These are phyloP conservation scores for Plantago coronopus DNA, from an alignment of 305 asterid species.

Conservation along the genomic window DNA sequence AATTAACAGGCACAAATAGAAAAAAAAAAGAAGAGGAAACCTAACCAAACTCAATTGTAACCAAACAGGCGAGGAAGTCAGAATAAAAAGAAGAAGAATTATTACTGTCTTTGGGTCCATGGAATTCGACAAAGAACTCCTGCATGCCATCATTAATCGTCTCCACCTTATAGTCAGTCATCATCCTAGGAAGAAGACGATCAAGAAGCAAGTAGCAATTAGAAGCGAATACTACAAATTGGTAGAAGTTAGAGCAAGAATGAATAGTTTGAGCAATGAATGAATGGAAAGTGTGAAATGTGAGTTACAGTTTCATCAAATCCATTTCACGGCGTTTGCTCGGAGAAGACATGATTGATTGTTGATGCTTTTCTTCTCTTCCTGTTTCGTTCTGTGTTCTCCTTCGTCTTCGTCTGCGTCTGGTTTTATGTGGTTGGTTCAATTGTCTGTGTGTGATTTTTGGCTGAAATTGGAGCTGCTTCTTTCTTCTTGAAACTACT, in stretches of 20 bases:
- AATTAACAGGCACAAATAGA: constrained; percentile 7
- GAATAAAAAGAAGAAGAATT: not conserved
- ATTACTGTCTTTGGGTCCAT: constrained; percentile 91
- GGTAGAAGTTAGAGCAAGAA: constrained; percentile 1
- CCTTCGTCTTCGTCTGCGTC: no score
- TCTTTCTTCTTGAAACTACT: no score
- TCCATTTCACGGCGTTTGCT: constrained; percentile 97
- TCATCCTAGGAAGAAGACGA: constrained; percentile 57
- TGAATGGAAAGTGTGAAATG: constrained; percentile 16
- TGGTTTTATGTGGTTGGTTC: not conserved
- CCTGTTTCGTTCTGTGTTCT: no score
- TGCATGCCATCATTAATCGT: constrained; percentile 86
- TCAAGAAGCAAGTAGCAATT: constrained; percentile 20
- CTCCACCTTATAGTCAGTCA: constrained; percentile 95
- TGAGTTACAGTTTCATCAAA: constrained; percentile 79
- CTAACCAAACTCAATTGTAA: constrained; percentile 22
- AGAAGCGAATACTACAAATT: not conserved
- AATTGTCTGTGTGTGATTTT: constrained; percentile 8
- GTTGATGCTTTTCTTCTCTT: no score
- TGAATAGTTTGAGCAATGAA: not conserved
- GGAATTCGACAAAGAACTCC: constrained; percentile 75
- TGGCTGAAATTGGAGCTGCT: not conserved
- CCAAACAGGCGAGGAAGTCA: constrained; percentile 22
- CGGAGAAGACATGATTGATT: constrained; percentile 85
- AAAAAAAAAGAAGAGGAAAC: constrained; percentile 7